A percentile compares a stretch with the other conserved stretches of the same genome.
Evolutionary conservation across 768 basidiomycete genomes (phyloP).

Genomic region (Boletus rubescentipes): DNA sequence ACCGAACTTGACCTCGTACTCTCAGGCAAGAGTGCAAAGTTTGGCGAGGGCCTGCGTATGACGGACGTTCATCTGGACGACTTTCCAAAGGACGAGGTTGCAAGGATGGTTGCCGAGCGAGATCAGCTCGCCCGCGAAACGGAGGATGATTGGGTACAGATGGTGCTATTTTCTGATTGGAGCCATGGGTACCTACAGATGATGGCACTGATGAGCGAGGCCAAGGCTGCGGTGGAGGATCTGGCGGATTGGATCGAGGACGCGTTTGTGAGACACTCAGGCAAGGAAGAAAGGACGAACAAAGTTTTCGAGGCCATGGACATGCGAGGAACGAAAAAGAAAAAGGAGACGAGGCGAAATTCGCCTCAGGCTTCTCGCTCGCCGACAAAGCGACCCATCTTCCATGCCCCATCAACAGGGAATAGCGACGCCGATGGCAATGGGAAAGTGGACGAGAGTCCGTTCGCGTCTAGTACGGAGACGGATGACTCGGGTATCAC

Average conservation of each 20-base stretch:
- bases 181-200: slow-evolving; percentile 97
- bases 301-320: slow-evolving; percentile 20
- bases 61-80: slow-evolving; percentile 38
- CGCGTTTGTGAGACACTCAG: slow-evolving; percentile 50
- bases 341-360: slow-evolving; percentile 22
- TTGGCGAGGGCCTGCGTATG: slow-evolving; percentile 66
- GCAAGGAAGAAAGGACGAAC: slow-evolving; percentile 27
- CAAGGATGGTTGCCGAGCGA: slow-evolving; percentile 54
- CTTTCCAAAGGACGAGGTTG: slow-evolving; percentile 30
- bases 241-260: slow-evolving; percentile 91
- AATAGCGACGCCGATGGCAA: slow-evolving; percentile 2
- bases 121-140: slow-evolving; percentile 62
- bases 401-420: background rate
- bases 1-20: slow-evolving; percentile 64
- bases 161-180: slow-evolving; percentile 94
- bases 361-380: slow-evolving; percentile 24
- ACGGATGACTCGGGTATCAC: slow-evolving; percentile 70
- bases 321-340: slow-evolving; percentile 22
- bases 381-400: slow-evolving; percentile 20
- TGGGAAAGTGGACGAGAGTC: slow-evolving; percentile 22
- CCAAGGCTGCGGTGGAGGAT: slow-evolving; percentile 72
- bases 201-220: slow-evolving; percentile 82
- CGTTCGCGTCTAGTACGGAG: slow-evolving; percentile 54
- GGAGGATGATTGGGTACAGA: slow-evolving; percentile 94
- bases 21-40: slow-evolving; percentile 59